Evolutionary conservation across 345 rosid genomes (phyloP).

Genomic region (Pugionium dolabratum): DNA sequence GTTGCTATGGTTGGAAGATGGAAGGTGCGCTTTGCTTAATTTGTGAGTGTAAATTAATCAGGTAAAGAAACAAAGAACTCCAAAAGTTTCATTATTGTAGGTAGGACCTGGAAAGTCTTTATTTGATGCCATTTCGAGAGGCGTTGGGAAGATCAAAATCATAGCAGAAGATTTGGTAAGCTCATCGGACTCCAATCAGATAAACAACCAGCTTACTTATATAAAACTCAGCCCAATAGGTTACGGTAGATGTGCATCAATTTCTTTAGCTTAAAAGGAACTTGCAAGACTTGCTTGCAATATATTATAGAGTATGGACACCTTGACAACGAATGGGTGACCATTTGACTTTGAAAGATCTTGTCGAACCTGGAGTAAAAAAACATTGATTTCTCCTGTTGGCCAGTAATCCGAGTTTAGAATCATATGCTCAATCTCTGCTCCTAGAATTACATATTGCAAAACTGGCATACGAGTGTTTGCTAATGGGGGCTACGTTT

Average conservation of each 20-base stretch:
- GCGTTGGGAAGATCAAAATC: conserved; percentile 72
- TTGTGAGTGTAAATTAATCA: conserved; percentile 24
- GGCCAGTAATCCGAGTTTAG: neutral
- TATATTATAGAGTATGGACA: neutral
- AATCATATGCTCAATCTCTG: conserved; percentile 14
- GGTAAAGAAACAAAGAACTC: conserved; percentile 31
- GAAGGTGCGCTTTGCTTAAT: conserved; percentile 54
- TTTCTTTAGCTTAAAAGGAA: neutral
- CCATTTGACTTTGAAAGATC: neutral
- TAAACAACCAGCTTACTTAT: neutral
- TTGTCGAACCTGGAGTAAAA: neutral
- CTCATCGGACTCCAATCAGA: conserved; percentile 22
- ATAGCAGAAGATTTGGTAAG: conserved; percentile 96
- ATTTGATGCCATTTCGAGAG: conserved; percentile 71
- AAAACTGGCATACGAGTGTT: conserved; percentile 5
- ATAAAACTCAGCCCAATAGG: neutral
- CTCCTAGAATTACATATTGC: neutral
- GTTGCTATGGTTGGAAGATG: conserved; percentile 80
- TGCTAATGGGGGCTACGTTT: conserved; percentile 20
- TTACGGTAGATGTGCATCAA: neutral
- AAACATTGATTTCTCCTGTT: neutral
- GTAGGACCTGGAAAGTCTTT: conserved; percentile 92
- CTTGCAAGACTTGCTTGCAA: neutral
- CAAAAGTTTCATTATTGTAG: conserved; percentile 52
- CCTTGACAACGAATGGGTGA: neutral